Conservation (phyloP, 106 monocot species). For the Amphibolis antarctica region DNA sequence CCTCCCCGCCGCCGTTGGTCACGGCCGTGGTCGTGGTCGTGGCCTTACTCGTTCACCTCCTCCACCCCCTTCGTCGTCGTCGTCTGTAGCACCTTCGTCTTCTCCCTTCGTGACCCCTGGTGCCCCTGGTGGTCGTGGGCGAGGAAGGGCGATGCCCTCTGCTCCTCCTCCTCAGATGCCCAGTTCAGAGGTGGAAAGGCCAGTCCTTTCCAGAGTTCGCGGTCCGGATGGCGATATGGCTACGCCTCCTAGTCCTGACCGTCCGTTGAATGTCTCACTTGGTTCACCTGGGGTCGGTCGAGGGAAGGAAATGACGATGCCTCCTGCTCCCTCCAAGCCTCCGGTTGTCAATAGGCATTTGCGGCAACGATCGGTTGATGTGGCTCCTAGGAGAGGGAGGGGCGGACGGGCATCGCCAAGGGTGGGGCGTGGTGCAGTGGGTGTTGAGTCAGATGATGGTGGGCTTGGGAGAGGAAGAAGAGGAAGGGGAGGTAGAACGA, state of each 20-base stretch:
- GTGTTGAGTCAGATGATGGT: neutral
- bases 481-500: constrained; percentile 15
- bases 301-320: constrained; percentile 19
- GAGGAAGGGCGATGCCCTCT: constrained; percentile 1
- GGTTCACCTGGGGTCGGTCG: constrained; percentile 34
- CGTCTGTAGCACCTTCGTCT: constrained; percentile 3
- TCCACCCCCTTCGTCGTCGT: constrained; percentile 3
- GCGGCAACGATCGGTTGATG: neutral
- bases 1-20: constrained; percentile 21
- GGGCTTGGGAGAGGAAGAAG: constrained; percentile 6
- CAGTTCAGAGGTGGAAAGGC: constrained; percentile 14
- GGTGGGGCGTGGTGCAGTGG: constrained; percentile 2
- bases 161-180: neutral
- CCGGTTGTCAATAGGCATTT: constrained; percentile 54
- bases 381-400: neutral
- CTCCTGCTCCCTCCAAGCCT: constrained; percentile 2
- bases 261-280: constrained; percentile 16
- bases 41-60: constrained; percentile 1
- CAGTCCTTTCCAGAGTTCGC: constrained; percentile 28
- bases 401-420: neutral
- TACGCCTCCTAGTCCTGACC: neutral
- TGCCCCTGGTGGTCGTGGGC: constrained; percentile 20
- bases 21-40: constrained; percentile 27
- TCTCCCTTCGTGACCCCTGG: constrained; percentile 2
- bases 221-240: constrained; percentile 5